Evolutionary conservation across 768 basidiomycete species (phyloP).

Genomic region (Mycena epipterygia): DNA sequence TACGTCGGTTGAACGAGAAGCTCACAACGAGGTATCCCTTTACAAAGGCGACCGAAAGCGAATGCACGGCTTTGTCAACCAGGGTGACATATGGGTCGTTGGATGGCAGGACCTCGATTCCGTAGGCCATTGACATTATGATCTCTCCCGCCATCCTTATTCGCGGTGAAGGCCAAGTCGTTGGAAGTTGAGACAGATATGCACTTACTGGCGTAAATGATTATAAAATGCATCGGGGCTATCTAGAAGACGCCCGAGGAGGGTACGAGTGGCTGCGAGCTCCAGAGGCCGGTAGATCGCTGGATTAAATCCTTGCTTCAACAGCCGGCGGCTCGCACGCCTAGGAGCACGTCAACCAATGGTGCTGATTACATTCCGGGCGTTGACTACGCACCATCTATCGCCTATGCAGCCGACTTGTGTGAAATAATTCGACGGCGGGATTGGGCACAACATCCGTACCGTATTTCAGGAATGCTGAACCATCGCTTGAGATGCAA

Average conservation of each 20-base stretch:
- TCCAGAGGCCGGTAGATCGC: too few species aligned
- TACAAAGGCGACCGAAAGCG: background rate
- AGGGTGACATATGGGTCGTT: conserved; percentile 41
- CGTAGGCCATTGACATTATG: conserved; percentile 40
- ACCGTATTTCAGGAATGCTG: too few species aligned
- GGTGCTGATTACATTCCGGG: too few species aligned
- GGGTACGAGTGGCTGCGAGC: background rate
- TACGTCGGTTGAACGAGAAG: too few species aligned
- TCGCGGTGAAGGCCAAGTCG: background rate
- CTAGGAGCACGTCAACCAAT: too few species aligned
- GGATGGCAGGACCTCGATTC: conserved; percentile 36
- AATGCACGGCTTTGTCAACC: background rate
- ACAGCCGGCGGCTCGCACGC: too few species aligned
- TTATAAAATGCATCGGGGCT: background rate
- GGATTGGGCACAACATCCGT: too few species aligned
- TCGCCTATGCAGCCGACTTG: too few species aligned
- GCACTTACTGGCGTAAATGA: background rate
- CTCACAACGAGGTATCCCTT: background rate
- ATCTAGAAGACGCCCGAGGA: background rate
- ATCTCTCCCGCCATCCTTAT: conserved; percentile 16
- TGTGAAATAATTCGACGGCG: too few species aligned
- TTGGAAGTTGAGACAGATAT: background rate
- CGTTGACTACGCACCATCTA: too few species aligned
- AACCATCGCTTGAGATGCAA: too few species aligned
- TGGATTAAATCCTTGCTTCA: too few species aligned